Evolutionary conservation across 2,329 filamentous ascomycete species (phyloP), one percentile per base, ranked within the genome.

Genomic region (Pyrenochaeta sp.): DNA sequence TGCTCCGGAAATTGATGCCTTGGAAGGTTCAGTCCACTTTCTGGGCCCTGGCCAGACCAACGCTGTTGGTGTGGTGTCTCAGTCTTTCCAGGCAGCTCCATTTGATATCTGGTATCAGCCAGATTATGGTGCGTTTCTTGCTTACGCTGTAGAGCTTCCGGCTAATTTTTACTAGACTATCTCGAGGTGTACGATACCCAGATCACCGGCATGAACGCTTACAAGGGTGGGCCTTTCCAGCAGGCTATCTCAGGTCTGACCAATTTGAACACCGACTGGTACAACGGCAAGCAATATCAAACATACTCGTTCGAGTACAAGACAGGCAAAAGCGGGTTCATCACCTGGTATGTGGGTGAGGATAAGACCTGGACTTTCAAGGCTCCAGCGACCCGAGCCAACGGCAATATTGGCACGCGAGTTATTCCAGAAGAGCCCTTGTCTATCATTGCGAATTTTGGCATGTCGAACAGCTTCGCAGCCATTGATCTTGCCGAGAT

Each of bases 101-200:
- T 90, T 90, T 61, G 88, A 91, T 66, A 79, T 87, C 40, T 89
- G 84, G 81, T 90, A 89, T 66, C 84, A 86, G 74, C 87, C 87
- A 7, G 81, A 89, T 64, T 76, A 75, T 52, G 72, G 75, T 77
- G 54, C 66, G 66, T 45, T 31, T 20, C 17, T 30, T 41, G 31
- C 30, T 12, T 21, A 33, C n/a, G 58, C 30, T 6, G 1, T 15
- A 32, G 35, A 12, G 20, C 10, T 36, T 23, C n/a, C 17, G 27
- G 20, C 58, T 71, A 54, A 72, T 32, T 7, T 32, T 37, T 56
- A 15, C 44, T 61, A 81, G 83, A 90, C 15, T 90, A 84, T 61
- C 73, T 87, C 33, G 87, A 88, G 55, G 77, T 90, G 1, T 90
- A 90, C 61, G 84, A 91, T 60, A 74, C 80, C 27, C 67, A 75